Percentiles rank a stretch among this genome's conserved stretches.
phyloP scores from a whole-genome alignment of 1,284 basidiomycete genomes.

The Coniferiporia weirii region DNA sequence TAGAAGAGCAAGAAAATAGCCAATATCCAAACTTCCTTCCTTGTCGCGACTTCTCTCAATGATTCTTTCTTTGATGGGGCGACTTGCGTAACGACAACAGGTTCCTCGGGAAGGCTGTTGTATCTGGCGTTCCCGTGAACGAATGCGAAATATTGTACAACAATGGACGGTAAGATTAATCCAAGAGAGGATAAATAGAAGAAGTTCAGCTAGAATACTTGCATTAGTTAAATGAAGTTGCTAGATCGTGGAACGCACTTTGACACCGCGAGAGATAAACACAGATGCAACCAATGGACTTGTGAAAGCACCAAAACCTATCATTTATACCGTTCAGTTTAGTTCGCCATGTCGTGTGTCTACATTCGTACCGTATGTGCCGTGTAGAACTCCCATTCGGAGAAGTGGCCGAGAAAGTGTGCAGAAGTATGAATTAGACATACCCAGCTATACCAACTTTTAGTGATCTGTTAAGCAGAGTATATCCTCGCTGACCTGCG shows the following conservation, averaged over 20 bases:
- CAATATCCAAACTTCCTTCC: constrained; percentile 29
- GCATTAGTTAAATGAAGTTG: background rate
- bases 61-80: background rate
- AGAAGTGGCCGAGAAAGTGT: constrained; percentile 27
- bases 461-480: background rate
- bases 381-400: constrained; percentile 29
- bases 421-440: constrained; percentile 30
- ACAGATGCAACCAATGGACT: constrained; percentile 29
- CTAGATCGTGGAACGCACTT: constrained; percentile 20
- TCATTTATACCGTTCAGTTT: background rate
- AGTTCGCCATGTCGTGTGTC: background rate
- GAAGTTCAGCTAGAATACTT: constrained; percentile 5
- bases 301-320: constrained; percentile 27
- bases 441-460: constrained; percentile 24
- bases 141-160: constrained; percentile 11
- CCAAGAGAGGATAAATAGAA: constrained; percentile 15
- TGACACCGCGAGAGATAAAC: constrained; percentile 27
- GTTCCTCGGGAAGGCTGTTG: constrained; percentile 10
- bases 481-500: constrained; percentile 22
- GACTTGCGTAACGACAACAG: background rate
- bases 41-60: constrained; percentile 23
- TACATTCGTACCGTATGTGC: constrained; percentile 28
- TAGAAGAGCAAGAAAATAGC: constrained; percentile 31
- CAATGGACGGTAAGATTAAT: constrained; percentile 10
- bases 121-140: constrained; percentile 12